Evolutionary conservation across 2,329 filamentous ascomycete genomes (phyloP).

Genomic region (Neospermospora avenae): DNA sequence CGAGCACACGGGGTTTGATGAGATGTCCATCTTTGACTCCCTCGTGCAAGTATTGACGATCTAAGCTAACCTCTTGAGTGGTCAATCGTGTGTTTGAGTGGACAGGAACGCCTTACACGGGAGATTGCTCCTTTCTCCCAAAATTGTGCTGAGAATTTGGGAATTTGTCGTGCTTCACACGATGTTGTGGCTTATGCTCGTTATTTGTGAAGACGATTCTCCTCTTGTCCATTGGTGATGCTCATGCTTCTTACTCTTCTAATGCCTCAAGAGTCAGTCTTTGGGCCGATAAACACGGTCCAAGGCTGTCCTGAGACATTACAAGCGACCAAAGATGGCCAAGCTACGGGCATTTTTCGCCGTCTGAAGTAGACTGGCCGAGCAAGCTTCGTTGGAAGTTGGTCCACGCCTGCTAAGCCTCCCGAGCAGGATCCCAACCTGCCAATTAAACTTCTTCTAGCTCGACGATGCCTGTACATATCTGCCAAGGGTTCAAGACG

Average conservation of each 20-base stretch:
- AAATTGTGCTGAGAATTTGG: neutral
- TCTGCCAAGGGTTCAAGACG: neutral
- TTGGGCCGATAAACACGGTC: neutral
- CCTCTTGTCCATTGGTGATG: neutral
- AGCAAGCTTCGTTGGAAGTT: neutral
- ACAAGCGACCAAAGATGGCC: neutral
- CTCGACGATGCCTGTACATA: conserved; percentile 6
- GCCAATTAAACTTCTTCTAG: neutral
- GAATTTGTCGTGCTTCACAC: neutral
- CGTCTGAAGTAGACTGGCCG: neutral
- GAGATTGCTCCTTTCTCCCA: neutral
- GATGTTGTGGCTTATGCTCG: neutral
- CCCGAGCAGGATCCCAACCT: neutral
- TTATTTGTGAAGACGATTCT: neutral
- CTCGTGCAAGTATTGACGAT: too few species aligned
- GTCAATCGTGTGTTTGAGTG: neutral
- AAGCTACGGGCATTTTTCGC: conserved; percentile 1
- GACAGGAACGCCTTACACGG: neutral
- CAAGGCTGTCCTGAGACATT: neutral
- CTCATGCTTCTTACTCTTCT: neutral
- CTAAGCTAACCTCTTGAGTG: neutral
- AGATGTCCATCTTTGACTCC: neutral
- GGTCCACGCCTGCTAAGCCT: conserved; percentile 1
- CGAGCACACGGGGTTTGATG: neutral
- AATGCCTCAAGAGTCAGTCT: neutral